Conservation (phyloP, 2,329 filamentous ascomycete genomes). For the Parastagonospora nodorum region DNA sequence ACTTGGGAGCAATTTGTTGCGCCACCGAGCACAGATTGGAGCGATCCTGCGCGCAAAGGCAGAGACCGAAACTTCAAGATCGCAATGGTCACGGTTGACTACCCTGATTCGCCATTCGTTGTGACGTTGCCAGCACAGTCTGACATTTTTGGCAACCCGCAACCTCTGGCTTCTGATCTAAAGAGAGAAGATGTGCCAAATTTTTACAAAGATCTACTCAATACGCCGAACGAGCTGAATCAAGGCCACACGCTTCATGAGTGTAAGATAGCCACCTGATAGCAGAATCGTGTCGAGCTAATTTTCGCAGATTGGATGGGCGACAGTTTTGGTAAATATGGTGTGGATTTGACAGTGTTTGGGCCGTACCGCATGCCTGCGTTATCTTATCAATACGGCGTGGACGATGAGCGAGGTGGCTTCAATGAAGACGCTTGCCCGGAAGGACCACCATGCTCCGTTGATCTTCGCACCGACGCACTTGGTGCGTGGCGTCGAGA, state of each 20-base stretch:
- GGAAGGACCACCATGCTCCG: conserved; percentile 49
- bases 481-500: conserved; percentile 57
- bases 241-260: conserved; percentile 60
- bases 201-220: conserved; percentile 59
- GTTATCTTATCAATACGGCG: conserved; percentile 57
- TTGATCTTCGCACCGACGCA: conserved; percentile 57
- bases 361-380: conserved; percentile 58
- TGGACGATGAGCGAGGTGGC: conserved; percentile 49
- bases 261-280: conserved; percentile 24
- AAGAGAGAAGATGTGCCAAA: conserved; percentile 54
- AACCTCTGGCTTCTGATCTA: conserved; percentile 50
- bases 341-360: conserved; percentile 59
- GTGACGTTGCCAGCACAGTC: conserved; percentile 54
- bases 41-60: conserved; percentile 52
- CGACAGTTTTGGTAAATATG: conserved; percentile 58
- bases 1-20: conserved; percentile 52
- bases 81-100: conserved; percentile 60
- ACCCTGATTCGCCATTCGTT: conserved; percentile 56
- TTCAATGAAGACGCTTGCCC: conserved; percentile 59
- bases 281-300: background rate
- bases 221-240: conserved; percentile 57
- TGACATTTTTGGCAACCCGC: conserved; percentile 59
- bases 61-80: conserved; percentile 61
- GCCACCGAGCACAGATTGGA: conserved; percentile 57
- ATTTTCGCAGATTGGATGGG: conserved; percentile 57